Conservation (phyloP, 495 filamentous ascomycete species). For the Xylaria scruposa region DNA sequence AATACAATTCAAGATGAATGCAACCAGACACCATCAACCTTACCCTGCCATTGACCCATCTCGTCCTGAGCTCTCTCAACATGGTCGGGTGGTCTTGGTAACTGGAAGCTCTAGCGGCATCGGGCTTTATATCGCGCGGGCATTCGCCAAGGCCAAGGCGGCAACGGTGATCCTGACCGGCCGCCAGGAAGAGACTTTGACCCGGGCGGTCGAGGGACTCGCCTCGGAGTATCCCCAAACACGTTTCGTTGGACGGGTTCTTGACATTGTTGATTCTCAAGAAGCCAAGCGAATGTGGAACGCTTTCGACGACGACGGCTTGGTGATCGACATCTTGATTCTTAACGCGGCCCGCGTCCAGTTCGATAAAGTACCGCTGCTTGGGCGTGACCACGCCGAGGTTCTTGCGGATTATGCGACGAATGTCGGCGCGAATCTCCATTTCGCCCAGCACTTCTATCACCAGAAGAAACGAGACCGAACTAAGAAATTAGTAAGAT, state of each 20-base stretch:
- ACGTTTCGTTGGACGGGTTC: not conserved
- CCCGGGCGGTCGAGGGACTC: not conserved
- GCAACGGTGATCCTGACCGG: constrained; percentile 44
- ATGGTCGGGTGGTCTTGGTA: constrained; percentile 54
- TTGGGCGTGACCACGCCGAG: constrained; percentile 17
- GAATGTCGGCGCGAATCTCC: constrained; percentile 43
- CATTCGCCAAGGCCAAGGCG: constrained; percentile 45
- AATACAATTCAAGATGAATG: not conserved
- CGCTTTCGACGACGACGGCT: constrained; percentile 30
- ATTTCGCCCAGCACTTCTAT: constrained; percentile 42
- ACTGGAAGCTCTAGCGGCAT: constrained; percentile 52
- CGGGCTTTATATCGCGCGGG: constrained; percentile 44
- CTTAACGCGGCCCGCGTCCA: constrained; percentile 39
- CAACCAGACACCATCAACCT: constrained; percentile 41
- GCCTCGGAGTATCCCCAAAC: not conserved
- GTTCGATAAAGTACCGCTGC: not conserved
- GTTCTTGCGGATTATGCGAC: constrained; percentile 36
- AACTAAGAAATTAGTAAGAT: not conserved
- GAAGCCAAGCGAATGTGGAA: constrained; percentile 44
- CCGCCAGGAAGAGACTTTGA: constrained; percentile 26
- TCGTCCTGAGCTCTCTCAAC: constrained; percentile 49
- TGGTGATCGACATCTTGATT: constrained; percentile 46
- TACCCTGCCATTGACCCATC: constrained; percentile 54
- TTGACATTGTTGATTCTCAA: constrained; percentile 35
- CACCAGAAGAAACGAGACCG: constrained; percentile 32